Base-by-base conservation (phyloP, 1,284 basidiomycete species). In the Mrakiaceae sp. region DNA sequence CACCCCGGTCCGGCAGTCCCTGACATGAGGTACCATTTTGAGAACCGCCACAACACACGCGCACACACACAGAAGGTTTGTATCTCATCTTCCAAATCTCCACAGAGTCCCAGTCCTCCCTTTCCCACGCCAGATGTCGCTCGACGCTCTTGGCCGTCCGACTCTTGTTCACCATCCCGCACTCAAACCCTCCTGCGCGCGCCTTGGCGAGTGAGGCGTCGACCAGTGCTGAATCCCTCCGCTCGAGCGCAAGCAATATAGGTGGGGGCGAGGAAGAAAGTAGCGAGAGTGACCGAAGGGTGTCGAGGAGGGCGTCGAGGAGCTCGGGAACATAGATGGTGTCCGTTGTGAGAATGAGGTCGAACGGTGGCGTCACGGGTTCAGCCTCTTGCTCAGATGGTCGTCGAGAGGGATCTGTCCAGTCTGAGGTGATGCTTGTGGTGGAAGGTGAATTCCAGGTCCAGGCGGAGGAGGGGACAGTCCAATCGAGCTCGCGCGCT, bases 311-410 rank as follows among this genome's bases (percentile, higher is more conserved):
- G 0, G 88, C 88, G 14, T 80, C 72, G 44, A 87, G 75, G 60
- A 94, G 84, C 7, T 81, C 76, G 1, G 81, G 73, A 44, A 80
- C 75, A 74, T 93, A 95, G 62, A 94, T 78, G 0, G 92, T 94
- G 75, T 96, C 92, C 64, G 90, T 85, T 14, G 89, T 86, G 64
- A 90, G 74, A 68, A 95, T 85, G 67, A 92, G 79, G 75, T 93
- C 87, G 77, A 87, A 87, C 0, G 84, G 84, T 27, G 82, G 81
- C 10, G 46, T 10, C 12, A 9, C 39, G 27, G 12, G n/a, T 4
- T 53, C 39, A 14, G 52, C 14, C n/a, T 53, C 52, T 53, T 53
- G 52, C 8, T 11, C 46, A 7, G 55, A 44, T 42, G 55, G n/a
- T 14, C 46, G 40, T 3, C 16, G 10, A 10, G 14, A 56, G 11